Evolutionary conservation across 2,329 filamentous ascomycete genomes (phyloP), one percentile per base, ranked within the genome.

Genomic region (Colletotrichum sp.): DNA sequence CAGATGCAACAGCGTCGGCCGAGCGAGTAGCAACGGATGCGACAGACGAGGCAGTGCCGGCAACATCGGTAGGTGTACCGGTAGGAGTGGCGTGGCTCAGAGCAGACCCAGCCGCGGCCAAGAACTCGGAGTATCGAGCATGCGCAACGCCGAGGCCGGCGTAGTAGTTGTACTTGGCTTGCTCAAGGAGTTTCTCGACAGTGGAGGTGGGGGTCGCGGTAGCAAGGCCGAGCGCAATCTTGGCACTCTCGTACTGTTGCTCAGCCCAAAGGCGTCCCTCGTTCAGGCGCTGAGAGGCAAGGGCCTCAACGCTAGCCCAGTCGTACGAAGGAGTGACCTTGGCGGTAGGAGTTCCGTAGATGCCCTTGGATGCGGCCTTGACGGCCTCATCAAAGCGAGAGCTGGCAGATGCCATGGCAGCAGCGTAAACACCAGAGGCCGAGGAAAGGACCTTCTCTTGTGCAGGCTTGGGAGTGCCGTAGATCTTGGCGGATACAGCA

Each of bases 91-190:
- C 76, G 3, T 87, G 88, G 71, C 91, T 93, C 55, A 95, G 87
- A 24, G 93, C 94, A 43, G 90, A 92, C 12, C 94, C 95, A 9
- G 94, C 95, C 6, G 93, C 92, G 14, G 89, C 89, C 3, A 97
- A 78, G 80, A 97, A 96, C 66, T 93, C 93, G 7, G 93, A 92
- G 83, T 97, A 97, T 48, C 93, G 92, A 59, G 93, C 95, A 80
- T 98, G 94, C 1, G 95, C 95, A 60, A 95, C 84, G 32, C 95
- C 95, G 28, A 97, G 84, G 13, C 93, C 95, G 78, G 95, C 93
- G 79, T 95, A 96, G 83, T 96, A 96, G 81, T 92, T 90, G 79
- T 89, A 85, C 79, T 89, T 90, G 61, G 90, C 93, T 86, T 89
- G 93, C 82, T 88, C 91, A 82, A 86, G 91, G 85, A 88, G 90